Percentiles rank a stretch among this genome's conserved stretches.
Evolutionary conservation across 2,329 filamentous ascomycete species (phyloP).

Genomic region (Pseudonectria buxi): DNA sequence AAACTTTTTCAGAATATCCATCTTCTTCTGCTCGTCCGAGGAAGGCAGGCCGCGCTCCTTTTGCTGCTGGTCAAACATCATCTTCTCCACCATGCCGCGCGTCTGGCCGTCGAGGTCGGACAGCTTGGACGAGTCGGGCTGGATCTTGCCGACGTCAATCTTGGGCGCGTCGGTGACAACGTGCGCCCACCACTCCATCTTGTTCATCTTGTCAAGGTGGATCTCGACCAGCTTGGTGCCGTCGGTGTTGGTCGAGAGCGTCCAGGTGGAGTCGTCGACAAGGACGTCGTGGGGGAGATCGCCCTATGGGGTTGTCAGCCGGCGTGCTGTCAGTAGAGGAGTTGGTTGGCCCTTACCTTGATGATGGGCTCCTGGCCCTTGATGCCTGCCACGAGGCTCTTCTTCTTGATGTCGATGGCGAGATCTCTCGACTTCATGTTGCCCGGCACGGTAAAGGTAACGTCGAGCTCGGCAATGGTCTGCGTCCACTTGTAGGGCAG

Average conservation of each 20-base stretch:
- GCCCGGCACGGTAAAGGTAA: constrained; percentile 69
- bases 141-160: constrained; percentile 93
- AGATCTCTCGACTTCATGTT: constrained; percentile 83
- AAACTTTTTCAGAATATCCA: constrained; percentile 89
- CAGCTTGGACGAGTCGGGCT: constrained; percentile 85
- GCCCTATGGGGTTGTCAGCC: constrained; percentile 59
- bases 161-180: constrained; percentile 79
- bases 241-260: constrained; percentile 65
- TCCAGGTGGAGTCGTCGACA: constrained; percentile 92
- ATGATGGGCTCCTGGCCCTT: constrained; percentile 86
- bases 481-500: constrained; percentile 98
- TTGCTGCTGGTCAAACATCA: constrained; percentile 99
- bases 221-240: constrained; percentile 65
- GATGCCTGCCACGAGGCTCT: constrained; percentile 68
- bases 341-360: too few relatives aligned
- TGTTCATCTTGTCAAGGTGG: constrained; percentile 91
- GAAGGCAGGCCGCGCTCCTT: constrained; percentile 87
- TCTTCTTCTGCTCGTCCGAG: constrained; percentile 92
- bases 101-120: constrained; percentile 93
- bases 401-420: constrained; percentile 75
- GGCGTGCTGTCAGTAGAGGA: too few relatives aligned
- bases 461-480: constrained; percentile 80
- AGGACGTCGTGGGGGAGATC: constrained; percentile 72
- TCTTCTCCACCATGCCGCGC: constrained; percentile 97
- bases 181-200: constrained; percentile 98